phyloP scores from a whole-genome alignment of 179 eudicot genomes.

The Camellia oleifera region DNA sequence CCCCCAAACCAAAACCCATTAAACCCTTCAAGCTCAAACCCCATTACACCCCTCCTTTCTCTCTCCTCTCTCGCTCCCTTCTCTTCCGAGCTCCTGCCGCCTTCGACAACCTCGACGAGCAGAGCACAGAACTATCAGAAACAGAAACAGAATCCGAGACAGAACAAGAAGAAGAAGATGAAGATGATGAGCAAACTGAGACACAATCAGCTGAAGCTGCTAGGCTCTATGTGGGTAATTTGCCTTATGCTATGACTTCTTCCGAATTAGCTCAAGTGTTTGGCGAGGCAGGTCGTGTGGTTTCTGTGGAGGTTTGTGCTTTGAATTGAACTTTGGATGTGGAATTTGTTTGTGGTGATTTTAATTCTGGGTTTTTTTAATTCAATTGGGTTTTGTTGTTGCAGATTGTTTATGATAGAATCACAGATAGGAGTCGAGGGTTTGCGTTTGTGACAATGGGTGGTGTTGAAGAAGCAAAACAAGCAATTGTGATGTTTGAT shows the following conservation, averaged over 20 bases:
- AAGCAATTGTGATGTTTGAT: conserved; percentile 82
- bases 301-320: conserved; percentile 54
- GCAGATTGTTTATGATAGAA: conserved; percentile 80
- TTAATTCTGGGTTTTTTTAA: neutral
- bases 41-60: conserved; percentile 16
- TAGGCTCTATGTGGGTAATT: conserved; percentile 73
- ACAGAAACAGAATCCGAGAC: conserved; percentile 22
- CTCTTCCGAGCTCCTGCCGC: conserved; percentile 25
- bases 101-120: conserved; percentile 12
- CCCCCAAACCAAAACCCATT: conserved; percentile 30
- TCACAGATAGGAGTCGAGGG: conserved; percentile 88
- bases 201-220: conserved; percentile 39
- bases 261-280: conserved; percentile 60
- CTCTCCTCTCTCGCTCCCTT: conserved; percentile 20
- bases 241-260: conserved; percentile 67
- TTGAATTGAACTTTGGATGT: neutral
- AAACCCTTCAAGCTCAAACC: conserved; percentile 32
- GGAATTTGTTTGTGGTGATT: neutral
- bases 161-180: conserved; percentile 27
- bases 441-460: conserved; percentile 94
- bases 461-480: conserved; percentile 59
- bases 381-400: neutral
- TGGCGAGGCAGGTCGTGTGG: conserved; percentile 65
- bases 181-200: conserved; percentile 21
- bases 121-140: conserved; percentile 20